These are phyloP conservation scores for Aureobasidium uvarum DNA, from an alignment of 2,329 filamentous ascomycete species.

Conservation along the genomic window DNA sequence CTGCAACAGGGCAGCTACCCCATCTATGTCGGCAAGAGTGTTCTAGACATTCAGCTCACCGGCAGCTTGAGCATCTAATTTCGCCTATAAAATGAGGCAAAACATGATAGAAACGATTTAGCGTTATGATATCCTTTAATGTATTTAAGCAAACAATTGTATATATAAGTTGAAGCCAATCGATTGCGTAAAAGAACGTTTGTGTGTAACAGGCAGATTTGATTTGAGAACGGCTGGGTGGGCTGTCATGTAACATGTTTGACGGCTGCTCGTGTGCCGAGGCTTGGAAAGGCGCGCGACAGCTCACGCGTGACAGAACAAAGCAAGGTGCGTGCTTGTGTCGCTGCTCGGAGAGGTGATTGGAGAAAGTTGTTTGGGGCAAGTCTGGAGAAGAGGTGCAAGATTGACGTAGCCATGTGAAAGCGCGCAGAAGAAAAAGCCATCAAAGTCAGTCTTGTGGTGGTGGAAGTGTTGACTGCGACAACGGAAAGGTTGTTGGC, in stretches of 20 bases:
- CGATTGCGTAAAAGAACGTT: slow-evolving; percentile 16
- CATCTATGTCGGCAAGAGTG: slow-evolving; percentile 48
- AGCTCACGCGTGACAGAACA: slow-evolving; percentile 1
- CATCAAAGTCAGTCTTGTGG: background rate
- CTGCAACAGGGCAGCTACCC: slow-evolving; percentile 46
- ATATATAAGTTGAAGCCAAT: background rate
- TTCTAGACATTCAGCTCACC: slow-evolving; percentile 37
- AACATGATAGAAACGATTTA: slow-evolving; percentile 2
- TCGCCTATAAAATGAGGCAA: background rate
- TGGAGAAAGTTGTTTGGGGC: background rate
- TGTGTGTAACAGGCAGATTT: background rate
- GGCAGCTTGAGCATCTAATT: slow-evolving; percentile 28
- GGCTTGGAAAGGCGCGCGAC: background rate
- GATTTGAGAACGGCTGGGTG: slow-evolving; percentile 1
- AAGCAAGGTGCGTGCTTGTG: background rate
- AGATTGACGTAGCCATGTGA: background rate
- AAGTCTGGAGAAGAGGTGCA: background rate
- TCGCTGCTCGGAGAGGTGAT: background rate
- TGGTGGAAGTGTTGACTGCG: background rate
- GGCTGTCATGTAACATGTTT: background rate
- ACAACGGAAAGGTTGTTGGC: slow-evolving; percentile 6
- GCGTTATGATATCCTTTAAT: slow-evolving; percentile 1
- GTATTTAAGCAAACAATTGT: slow-evolving; percentile 6
- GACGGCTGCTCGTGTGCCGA: slow-evolving; percentile 8
- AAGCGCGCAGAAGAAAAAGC: slow-evolving; percentile 1